Base-by-base conservation (phyloP, 345 rosid species). In the Ricinus communis region DNA sequence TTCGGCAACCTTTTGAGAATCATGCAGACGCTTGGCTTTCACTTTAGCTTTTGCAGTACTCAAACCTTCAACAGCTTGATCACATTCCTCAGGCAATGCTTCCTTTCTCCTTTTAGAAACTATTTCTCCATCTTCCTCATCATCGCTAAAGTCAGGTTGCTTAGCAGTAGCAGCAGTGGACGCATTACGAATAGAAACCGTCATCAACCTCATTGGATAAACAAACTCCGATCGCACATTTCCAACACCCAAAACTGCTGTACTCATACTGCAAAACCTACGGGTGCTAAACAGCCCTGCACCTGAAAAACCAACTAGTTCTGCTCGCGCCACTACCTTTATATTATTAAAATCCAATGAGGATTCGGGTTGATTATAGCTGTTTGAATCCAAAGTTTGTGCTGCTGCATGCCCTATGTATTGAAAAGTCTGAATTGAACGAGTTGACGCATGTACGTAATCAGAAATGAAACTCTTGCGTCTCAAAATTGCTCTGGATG, bases 31-130 rank as follows among this genome's bases (percentile, higher is more conserved):
- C 77, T 85, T 88, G 46, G 94, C 96, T 75, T 91, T 91, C 16
- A 89, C 94, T 80, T 90, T 93, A 10, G 97, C 98, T 83, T 91
- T 91, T 54, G 74, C 97, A 47, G 86, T 74, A 76, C 87, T 91
- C 71, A 93, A 72, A 33, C 88, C 97, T 86, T 88, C 97, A 66
- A 93, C 93, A 21, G 98, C 98, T 80, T 90, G 89, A 85, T 93
- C 98, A 80, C 98, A 93, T 46, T 93, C 96, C 81, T 90, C 96
- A 0, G 98, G 93, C 12, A 95, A 91, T 72, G 98, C 91, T 82
- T 90, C 89, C 80, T 93, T 91, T 75, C 74, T 86, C 77, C 54
- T 82, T 61, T 55, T 82, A 50, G 81, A 74, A 62, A 70, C 72
- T 47, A 59, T 60, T 65, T 82, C 85, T 62, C 76, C 81, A 46